phyloP scores from a whole-genome alignment of 805 yeast species.

The Cyberlindnera meyerae region DNA sequence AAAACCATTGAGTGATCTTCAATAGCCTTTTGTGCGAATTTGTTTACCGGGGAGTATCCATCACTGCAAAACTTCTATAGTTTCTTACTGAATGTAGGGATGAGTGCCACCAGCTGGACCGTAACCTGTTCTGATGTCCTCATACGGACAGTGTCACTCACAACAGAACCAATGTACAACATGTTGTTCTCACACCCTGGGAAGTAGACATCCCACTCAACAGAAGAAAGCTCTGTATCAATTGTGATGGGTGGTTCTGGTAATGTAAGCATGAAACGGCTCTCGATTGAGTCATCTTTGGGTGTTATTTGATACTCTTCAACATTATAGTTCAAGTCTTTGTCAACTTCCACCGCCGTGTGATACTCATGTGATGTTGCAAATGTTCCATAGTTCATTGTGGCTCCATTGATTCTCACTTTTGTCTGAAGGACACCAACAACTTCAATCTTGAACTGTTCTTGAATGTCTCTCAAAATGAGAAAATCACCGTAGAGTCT shows the following conservation, averaged over 20 bases:
- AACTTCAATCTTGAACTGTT: conserved; percentile 1
- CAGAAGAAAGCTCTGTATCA: not conserved
- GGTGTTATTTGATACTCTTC: not conserved
- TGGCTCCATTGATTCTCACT: conserved; percentile 1
- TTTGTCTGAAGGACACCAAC: conserved; percentile 5
- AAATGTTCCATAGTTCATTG: conserved; percentile 4
- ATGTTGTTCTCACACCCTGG: conserved; percentile 16
- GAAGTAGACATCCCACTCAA: conserved; percentile 21
- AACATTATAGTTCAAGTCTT: not conserved
- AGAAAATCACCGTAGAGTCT: conserved; percentile 7
- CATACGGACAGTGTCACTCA: conserved; percentile 1
- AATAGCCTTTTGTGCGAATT: conserved; percentile 3
- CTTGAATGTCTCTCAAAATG: conserved; percentile 3
- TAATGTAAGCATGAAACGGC: no score
- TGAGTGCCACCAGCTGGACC: not conserved
- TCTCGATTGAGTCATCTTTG: not conserved
- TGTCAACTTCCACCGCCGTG: no score
- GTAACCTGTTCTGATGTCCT: not conserved
- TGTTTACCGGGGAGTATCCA: conserved; percentile 22
- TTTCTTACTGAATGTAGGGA: conserved; percentile 10
- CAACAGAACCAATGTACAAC: conserved; percentile 9
- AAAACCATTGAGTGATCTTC: conserved; percentile 6
- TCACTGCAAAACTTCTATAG: conserved; percentile 10
- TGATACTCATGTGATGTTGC: no score
- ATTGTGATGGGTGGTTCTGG: conserved; percentile 1